Conservation (phyloP, 2,329 filamentous ascomycete genomes). For the Cladorrhinum sp. region DNA sequence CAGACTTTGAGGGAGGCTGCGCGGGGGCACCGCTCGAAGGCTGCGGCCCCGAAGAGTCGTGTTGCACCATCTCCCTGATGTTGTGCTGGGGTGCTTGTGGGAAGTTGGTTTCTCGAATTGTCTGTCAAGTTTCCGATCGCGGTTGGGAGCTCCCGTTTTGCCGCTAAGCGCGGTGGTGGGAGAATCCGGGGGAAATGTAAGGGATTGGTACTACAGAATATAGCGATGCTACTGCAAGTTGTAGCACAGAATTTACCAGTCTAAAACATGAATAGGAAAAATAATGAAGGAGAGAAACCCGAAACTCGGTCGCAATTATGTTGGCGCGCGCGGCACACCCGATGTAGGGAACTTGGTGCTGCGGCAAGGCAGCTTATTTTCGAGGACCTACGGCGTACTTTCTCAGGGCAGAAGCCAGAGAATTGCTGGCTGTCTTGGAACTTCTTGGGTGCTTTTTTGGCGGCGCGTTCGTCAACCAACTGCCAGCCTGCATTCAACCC, state of each 20-base stretch:
- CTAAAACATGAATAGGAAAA: not conserved
- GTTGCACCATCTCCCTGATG: conserved; percentile 42
- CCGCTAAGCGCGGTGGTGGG: not conserved
- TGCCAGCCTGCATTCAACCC: not conserved
- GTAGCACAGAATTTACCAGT: not conserved
- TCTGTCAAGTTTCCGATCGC: not conserved
- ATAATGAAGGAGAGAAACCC: not conserved
- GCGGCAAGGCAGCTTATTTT: not conserved
- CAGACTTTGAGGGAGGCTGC: conserved; percentile 52
- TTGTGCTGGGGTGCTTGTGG: not conserved
- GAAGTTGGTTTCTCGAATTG: not conserved
- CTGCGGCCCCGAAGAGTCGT: conserved; percentile 35
- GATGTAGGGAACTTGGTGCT: not conserved
- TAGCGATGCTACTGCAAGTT: not conserved
- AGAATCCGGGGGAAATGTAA: not conserved
- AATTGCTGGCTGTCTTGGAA: no score
- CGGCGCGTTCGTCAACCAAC: not conserved
- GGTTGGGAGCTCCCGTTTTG: not conserved
- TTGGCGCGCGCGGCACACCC: not conserved
- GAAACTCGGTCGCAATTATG: not conserved
- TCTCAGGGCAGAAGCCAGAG: no score
- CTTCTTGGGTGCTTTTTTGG: no score
- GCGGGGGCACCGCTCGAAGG: conserved; percentile 45
- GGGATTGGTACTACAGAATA: not conserved
- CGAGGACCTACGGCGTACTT: not conserved